These are phyloP conservation scores for Astrothelium macrocarpum DNA, from an alignment of 495 filamentous ascomycete species.

Conservation along the genomic window DNA sequence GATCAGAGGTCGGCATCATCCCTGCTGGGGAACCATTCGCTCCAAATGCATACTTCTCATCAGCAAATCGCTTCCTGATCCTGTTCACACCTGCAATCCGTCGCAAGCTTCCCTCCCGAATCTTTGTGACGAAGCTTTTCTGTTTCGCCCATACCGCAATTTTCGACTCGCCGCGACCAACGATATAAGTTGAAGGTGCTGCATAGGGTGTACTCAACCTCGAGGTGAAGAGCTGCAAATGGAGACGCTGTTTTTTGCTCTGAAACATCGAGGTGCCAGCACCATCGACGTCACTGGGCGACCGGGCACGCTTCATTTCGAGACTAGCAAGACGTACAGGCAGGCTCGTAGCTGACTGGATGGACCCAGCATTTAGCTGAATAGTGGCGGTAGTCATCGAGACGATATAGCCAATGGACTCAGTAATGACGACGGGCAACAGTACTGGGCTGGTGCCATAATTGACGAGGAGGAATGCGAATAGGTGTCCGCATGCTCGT, in stretches of 20 bases:
- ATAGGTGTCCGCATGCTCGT: neutral
- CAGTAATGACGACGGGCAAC: neutral
- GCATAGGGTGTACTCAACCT: constrained; percentile 1
- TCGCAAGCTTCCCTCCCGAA: neutral
- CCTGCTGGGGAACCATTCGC: neutral
- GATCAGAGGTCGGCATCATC: neutral
- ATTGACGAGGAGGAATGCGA: neutral
- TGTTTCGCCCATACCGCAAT: neutral
- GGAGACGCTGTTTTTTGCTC: constrained; percentile 1
- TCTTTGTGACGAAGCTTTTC: neutral
- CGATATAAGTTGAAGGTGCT: neutral
- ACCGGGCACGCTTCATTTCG: neutral
- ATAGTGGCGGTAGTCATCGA: neutral
- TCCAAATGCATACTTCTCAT: neutral
- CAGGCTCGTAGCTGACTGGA: neutral
- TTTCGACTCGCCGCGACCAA: neutral
- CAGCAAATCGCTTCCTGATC: neutral
- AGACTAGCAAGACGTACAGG: neutral
- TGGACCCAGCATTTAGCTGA: neutral
- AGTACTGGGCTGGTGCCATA: neutral
- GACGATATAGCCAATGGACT: neutral
- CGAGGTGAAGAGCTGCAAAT: constrained; percentile 3
- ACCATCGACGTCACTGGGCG: neutral
- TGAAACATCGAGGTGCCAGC: neutral
- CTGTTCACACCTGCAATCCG: neutral